Conservation (phyloP, 1,139 yeast species). For the Yamadazyma conglobata region DNA sequence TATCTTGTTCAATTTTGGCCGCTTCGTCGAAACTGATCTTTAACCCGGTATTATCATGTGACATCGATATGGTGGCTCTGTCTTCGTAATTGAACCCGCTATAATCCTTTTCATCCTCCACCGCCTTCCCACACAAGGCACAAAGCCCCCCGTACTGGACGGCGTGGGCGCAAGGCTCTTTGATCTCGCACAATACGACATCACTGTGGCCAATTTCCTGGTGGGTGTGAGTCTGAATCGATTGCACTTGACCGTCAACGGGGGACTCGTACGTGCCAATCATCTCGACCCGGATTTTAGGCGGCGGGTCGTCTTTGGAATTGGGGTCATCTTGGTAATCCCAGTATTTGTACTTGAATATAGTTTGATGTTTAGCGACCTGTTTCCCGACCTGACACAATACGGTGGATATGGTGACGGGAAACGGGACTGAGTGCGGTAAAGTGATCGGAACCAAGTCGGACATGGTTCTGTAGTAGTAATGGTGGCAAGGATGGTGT, state of each 20-base stretch:
- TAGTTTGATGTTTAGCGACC: slow-evolving; percentile 50
- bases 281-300: slow-evolving; percentile 51
- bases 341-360: slow-evolving; percentile 65
- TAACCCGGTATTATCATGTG: slow-evolving; percentile 85
- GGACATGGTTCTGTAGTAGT: too few relatives aligned
- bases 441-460: slow-evolving; percentile 26
- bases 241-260: slow-evolving; percentile 62
- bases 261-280: slow-evolving; percentile 81
- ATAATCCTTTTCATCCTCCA: slow-evolving; percentile 81
- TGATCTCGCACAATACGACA: slow-evolving; percentile 50
- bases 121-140: slow-evolving; percentile 84
- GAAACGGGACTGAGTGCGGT: slow-evolving; percentile 64
- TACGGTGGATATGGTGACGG: slow-evolving; percentile 60
- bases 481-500: neutral
- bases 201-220: slow-evolving; percentile 57
- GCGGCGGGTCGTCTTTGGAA: slow-evolving; percentile 40
- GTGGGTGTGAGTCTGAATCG: slow-evolving; percentile 50
- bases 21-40: slow-evolving; percentile 88
- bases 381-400: slow-evolving; percentile 42
- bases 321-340: slow-evolving; percentile 62
- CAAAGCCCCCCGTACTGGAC: slow-evolving; percentile 97
- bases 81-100: slow-evolving; percentile 70
- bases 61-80: slow-evolving; percentile 82
- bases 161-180: slow-evolving; percentile 87
- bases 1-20: slow-evolving; percentile 66